Base-by-base conservation (phyloP, 495 filamentous ascomycete genomes). In the Aspergillus mulundensis region DNA sequence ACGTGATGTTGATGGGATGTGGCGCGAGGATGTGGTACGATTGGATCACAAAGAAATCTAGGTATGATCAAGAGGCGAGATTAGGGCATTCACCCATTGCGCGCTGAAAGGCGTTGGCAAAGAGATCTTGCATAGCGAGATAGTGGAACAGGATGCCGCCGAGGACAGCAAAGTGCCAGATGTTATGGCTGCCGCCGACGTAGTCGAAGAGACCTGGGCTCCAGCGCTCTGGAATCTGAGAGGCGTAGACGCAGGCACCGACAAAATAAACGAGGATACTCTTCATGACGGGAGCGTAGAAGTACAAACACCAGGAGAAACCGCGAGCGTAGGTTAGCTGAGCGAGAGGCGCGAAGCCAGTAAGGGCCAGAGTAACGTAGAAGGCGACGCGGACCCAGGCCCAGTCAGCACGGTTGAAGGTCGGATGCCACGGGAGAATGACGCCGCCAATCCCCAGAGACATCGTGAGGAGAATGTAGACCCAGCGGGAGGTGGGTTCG, bases 101-200 rank as follows among this genome's bases (percentile, higher is more conserved):
- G 44, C 90, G 77, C 56, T 73, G 66, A 72, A 96, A 96, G n/a
- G 94, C 94, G 40, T 78, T 77, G 0, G 87, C 75, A 62, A 99
- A 99, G 64, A 99, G 91, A 44, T 90, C 83, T 65, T 96, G 89
- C 94, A 99, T 97, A 21, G 94, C 94, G 21, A 79, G 76, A 68
- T 97, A 99, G 73, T 99, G 94, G 67, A 93, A 97, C 6, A 97
- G 70, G 45, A 99, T 99, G n/a, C 94, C 94, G 18, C 91, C 89
- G 23, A 99, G 72, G 21, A 99, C 94, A 19, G 95, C 95, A 39
- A 96, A 70, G 70, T 99, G 94, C 94, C 95, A 99, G 21, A 97
- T 84, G 71, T 99, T 99, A 71, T 99, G 94, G 67, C 87, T 91
- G 47, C 88, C 90, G 23, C 95, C 95, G 28, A 94, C 75, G 70